Evolutionary conservation across 2,329 filamentous ascomycete species (phyloP).

Genomic region (Arthrobotrys iridis): DNA sequence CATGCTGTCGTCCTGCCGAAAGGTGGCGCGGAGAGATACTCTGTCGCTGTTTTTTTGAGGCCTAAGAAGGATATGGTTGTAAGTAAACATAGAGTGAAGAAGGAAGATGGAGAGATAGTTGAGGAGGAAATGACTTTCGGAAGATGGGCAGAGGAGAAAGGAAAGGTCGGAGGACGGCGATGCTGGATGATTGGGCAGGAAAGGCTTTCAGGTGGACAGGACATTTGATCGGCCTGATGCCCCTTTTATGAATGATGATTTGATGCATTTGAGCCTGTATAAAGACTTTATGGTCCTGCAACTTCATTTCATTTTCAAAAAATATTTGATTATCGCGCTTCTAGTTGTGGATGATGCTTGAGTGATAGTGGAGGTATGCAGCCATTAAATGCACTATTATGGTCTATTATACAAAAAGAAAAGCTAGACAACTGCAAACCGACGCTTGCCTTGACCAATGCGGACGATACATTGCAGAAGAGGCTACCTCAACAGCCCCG

Average conservation of each 20-base stretch:
- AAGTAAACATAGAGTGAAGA: constrained; percentile 1
- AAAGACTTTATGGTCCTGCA: too few species aligned
- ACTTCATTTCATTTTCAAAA: too few species aligned
- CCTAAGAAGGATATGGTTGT: constrained; percentile 41
- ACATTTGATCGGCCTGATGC: neutral
- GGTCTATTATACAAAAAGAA: too few species aligned
- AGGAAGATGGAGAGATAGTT: constrained; percentile 2
- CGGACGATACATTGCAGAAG: too few species aligned
- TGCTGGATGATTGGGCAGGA: constrained; percentile 52
- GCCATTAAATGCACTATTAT: too few species aligned
- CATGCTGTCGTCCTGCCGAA: constrained; percentile 45
- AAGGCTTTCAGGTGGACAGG: constrained; percentile 20
- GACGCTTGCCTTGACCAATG: too few species aligned
- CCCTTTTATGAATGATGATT: neutral
- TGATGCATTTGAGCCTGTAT: neutral
- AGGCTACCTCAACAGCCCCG: too few species aligned
- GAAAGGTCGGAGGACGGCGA: constrained; percentile 24
- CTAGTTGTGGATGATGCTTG: too few species aligned
- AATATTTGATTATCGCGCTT: neutral
- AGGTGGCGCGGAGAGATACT: constrained; percentile 30
- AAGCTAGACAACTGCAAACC: too few species aligned
- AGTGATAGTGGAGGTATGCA: too few species aligned
- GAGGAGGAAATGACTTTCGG: constrained; percentile 43
- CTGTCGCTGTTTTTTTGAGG: constrained; percentile 49
- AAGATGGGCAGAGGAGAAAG: constrained; percentile 51